Evolutionary conservation across 441 rosid species (phyloP).

Genomic region (Arabidopsis hybrid): DNA sequence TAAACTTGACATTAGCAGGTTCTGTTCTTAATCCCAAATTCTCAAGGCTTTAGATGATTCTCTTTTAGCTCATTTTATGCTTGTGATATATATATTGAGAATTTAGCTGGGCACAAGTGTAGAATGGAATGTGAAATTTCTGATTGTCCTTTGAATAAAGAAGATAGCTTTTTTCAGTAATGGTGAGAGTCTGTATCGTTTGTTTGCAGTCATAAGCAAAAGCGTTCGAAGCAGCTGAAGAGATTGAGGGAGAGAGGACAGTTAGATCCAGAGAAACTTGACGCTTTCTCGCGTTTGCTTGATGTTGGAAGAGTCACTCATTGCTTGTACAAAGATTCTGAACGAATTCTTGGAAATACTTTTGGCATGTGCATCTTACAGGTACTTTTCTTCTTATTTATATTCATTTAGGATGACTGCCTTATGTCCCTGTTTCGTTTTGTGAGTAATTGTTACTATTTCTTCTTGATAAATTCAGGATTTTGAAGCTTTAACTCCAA

Average conservation of each 20-base stretch:
- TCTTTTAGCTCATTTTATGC: background rate
- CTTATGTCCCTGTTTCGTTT: slow-evolving; percentile 23
- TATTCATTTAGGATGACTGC: slow-evolving; percentile 12
- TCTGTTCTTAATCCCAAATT: slow-evolving; percentile 7
- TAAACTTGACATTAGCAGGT: slow-evolving; percentile 99
- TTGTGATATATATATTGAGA: background rate
- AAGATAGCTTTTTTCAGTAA: background rate
- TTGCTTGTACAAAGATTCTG: slow-evolving; percentile 92
- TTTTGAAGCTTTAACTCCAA: slow-evolving; percentile 97
- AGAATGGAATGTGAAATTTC: background rate
- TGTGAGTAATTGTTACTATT: background rate
- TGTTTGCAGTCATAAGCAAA: slow-evolving; percentile 82
- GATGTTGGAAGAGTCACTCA: slow-evolving; percentile 87
- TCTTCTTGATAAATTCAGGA: slow-evolving; percentile 59
- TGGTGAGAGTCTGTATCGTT: slow-evolving; percentile 16
- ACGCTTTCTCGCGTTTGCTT: slow-evolving; percentile 88
- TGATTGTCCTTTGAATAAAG: slow-evolving; percentile 8
- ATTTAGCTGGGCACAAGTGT: slow-evolving; percentile 16
- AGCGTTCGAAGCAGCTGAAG: slow-evolving; percentile 87
- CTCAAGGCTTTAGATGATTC: slow-evolving; percentile 12
- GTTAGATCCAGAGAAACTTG: slow-evolving; percentile 93
- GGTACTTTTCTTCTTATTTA: slow-evolving; percentile 47
- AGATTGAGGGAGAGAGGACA: slow-evolving; percentile 88
- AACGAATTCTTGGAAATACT: slow-evolving; percentile 89
- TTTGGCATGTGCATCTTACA: slow-evolving; percentile 97